These are phyloP conservation scores for Leishmania tarentolae DNA, from an alignment of 208 protist species.

Conservation along the genomic window DNA sequence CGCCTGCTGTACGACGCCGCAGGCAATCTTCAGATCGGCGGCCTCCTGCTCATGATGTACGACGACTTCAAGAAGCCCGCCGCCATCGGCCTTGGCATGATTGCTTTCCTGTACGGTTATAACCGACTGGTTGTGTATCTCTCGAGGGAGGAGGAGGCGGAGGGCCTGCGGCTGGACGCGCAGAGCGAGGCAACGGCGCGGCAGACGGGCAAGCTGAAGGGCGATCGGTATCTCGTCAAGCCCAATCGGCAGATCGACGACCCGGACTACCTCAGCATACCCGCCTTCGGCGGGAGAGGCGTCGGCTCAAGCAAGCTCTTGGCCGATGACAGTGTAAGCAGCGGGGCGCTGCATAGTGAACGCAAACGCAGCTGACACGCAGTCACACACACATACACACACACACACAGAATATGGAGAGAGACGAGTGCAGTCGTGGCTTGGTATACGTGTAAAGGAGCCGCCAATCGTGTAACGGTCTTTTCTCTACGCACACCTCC, in stretches of 20 bases:
- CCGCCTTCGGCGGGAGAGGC: slow-evolving; percentile 65
- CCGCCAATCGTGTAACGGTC: background rate
- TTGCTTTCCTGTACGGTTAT: slow-evolving; percentile 52
- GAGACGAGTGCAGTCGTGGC: background rate
- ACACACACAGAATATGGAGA: background rate
- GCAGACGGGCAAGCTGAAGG: slow-evolving; percentile 65
- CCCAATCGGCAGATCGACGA: slow-evolving; percentile 76
- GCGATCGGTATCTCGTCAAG: slow-evolving; percentile 70
- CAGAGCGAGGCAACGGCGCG: slow-evolving; percentile 52
- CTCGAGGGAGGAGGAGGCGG: slow-evolving; percentile 38
- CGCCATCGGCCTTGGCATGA: slow-evolving; percentile 28
- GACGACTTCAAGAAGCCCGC: slow-evolving; percentile 59
- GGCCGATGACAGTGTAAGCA: slow-evolving; percentile 50
- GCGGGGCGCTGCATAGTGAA: slow-evolving; percentile 18
- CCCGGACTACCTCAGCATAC: slow-evolving; percentile 76
- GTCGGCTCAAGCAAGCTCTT: slow-evolving; percentile 61
- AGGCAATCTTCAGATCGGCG: slow-evolving; percentile 57
- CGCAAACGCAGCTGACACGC: slow-evolving; percentile 14
- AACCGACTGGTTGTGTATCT: slow-evolving; percentile 53
- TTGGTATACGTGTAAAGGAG: background rate
- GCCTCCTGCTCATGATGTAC: slow-evolving; percentile 53
- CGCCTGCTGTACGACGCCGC: slow-evolving; percentile 59
- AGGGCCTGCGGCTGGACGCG: slow-evolving; percentile 35
- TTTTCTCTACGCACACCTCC: background rate
- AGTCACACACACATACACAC: background rate